phyloP scores from a whole-genome alignment of 805 yeast species.

The Cephaloascus fragrans region DNA sequence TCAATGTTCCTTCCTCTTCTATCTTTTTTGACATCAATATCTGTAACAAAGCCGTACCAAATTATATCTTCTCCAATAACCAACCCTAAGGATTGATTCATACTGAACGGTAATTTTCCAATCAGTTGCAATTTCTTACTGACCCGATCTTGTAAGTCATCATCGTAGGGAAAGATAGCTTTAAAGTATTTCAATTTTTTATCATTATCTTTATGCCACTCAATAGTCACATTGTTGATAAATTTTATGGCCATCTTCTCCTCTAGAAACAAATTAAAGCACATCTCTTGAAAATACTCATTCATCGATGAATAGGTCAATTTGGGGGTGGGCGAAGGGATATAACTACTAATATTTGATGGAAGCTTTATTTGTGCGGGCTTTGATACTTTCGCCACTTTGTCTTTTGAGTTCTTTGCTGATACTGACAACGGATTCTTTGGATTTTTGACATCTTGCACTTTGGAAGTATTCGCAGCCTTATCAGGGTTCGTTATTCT shows the following conservation, averaged over 20 bases:
- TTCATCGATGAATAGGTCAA: constrained; percentile 38
- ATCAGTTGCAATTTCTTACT: constrained; percentile 42
- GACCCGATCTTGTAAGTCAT: constrained; percentile 38
- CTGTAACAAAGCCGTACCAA: constrained; percentile 53
- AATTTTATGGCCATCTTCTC: constrained; percentile 41
- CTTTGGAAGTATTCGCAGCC: no score
- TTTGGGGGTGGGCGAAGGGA: constrained; percentile 27
- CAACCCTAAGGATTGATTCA: constrained; percentile 49
- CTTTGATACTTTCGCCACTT: background rate
- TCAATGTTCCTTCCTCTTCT: constrained; percentile 20
- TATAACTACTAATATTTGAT: constrained; percentile 17
- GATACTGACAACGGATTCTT: no score
- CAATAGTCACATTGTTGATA: constrained; percentile 36
- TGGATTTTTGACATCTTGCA: no score
- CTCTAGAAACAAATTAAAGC: constrained; percentile 54
- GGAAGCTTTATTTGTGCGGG: constrained; percentile 8
- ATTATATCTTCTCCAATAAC: constrained; percentile 37
- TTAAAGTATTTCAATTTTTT: constrained; percentile 29
- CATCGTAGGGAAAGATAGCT: constrained; percentile 30
- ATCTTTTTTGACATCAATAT: constrained; percentile 21
- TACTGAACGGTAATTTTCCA: constrained; percentile 49
- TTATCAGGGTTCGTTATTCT: no score
- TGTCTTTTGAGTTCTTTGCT: background rate
- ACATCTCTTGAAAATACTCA: constrained; percentile 47
- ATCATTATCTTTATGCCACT: constrained; percentile 40